phyloP scores from a whole-genome alignment of 1,284 basidiomycete genomes.

The Gomphus sp. region DNA sequence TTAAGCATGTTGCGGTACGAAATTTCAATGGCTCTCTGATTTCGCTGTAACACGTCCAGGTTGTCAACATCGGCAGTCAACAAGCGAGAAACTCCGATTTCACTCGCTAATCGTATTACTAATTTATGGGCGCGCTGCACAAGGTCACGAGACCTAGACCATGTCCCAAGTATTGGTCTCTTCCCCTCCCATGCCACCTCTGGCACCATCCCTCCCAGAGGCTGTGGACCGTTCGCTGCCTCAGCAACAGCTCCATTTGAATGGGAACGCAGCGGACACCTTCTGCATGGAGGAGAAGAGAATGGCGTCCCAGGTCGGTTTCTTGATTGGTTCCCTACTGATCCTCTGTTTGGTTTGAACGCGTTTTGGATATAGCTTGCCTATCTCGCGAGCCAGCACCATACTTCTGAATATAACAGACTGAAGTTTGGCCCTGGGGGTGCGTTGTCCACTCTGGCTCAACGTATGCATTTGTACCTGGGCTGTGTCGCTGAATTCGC shows the following conservation, averaged over 20 bases:
- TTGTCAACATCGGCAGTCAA: neutral
- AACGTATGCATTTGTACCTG: neutral
- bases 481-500: neutral
- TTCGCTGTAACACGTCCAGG: neutral
- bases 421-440: conserved; percentile 68
- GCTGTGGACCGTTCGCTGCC: neutral
- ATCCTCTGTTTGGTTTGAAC: neutral
- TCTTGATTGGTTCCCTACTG: neutral
- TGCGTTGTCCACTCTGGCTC: conserved; percentile 19
- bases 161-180: conserved; percentile 6
- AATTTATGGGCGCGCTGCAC: neutral
- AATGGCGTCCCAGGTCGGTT: conserved; percentile 11
- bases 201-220: neutral
- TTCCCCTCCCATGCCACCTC: neutral
- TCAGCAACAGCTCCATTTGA: neutral
- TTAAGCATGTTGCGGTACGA: no score
- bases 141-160: neutral
- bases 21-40: neutral
- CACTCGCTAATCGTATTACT: no score
- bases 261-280: neutral
- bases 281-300: conserved; percentile 2
- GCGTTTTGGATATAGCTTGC: conserved; percentile 32
- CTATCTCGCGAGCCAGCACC: conserved; percentile 69
- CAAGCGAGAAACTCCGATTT: neutral
- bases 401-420: conserved; percentile 67